phyloP scores from a whole-genome alignment of 1,284 basidiomycete species.

The Wolfiporia cocos region DNA sequence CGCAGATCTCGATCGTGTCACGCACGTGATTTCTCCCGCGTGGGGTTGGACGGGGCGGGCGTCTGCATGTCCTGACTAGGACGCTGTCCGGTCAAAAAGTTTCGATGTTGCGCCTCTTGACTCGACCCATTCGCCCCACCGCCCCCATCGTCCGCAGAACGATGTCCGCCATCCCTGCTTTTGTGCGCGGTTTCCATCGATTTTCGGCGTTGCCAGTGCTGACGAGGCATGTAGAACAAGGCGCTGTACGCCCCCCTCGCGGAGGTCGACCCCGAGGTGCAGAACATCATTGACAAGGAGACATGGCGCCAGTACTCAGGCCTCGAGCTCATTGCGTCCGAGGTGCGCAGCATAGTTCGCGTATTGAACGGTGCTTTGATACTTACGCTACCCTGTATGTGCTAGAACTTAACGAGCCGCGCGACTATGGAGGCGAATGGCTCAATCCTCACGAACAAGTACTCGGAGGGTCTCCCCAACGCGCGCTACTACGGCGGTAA shows the following conservation, averaged over 20 bases:
- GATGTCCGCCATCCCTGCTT: conserved; percentile 56
- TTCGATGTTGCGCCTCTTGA: conserved; percentile 22
- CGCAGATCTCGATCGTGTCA: too few species aligned
- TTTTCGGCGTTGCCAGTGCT: background rate
- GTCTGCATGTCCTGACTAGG: too few species aligned
- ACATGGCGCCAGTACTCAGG: conserved; percentile 98
- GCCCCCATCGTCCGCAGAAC: conserved; percentile 26
- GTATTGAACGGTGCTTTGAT: conserved; percentile 18
- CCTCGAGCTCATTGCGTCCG: conserved; percentile 94
- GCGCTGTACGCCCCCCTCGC: conserved; percentile 83
- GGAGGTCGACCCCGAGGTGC: conserved; percentile 91
- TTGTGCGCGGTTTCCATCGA: conserved; percentile 36
- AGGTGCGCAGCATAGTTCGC: conserved; percentile 42
- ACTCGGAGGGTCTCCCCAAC: conserved; percentile 91
- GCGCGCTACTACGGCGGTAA: conserved; percentile 98
- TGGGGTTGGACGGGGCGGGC: too few species aligned
- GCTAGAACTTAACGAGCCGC: conserved; percentile 89
- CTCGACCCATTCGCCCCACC: conserved; percentile 19
- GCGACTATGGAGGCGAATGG: conserved; percentile 98
- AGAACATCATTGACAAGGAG: conserved; percentile 98
- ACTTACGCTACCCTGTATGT: conserved; percentile 7
- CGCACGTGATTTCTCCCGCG: too few species aligned
- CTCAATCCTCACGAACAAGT: conserved; percentile 98
- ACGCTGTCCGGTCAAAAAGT: too few species aligned
- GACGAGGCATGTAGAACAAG: conserved; percentile 65